phyloP scores from a whole-genome alignment of 495 filamentous ascomycete genomes.

The Podospora anserina region DNA sequence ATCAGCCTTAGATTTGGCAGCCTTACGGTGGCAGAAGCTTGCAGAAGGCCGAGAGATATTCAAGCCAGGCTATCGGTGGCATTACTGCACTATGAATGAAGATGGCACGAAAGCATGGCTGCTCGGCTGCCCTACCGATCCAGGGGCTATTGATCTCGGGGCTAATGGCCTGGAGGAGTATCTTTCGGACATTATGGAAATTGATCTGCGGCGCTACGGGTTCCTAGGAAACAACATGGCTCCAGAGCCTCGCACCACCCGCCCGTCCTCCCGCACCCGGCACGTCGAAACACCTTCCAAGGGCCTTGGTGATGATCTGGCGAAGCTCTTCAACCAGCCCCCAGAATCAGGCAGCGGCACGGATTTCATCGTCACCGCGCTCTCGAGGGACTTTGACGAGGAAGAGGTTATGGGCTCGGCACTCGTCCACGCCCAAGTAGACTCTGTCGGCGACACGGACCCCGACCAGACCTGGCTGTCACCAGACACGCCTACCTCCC shows the following conservation, averaged over 20 bases:
- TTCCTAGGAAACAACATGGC: conserved; percentile 75
- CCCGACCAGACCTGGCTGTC: conserved; percentile 58
- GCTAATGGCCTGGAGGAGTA: conserved; percentile 71
- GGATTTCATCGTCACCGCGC: conserved; percentile 82
- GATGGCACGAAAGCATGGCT: conserved; percentile 94
- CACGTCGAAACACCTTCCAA: conserved; percentile 49
- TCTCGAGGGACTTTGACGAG: conserved; percentile 61
- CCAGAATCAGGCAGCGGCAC: conserved; percentile 76
- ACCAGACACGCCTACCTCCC: conserved; percentile 62
- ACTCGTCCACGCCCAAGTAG: conserved; percentile 32
- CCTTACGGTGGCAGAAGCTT: conserved; percentile 86
- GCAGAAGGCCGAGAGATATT: conserved; percentile 93
- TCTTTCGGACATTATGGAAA: conserved; percentile 86
- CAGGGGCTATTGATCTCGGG: conserved; percentile 48
- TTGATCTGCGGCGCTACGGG: conserved; percentile 81
- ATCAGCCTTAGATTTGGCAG: conserved; percentile 78
- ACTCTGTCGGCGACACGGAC: conserved; percentile 30
- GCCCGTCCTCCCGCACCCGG: conserved; percentile 42
- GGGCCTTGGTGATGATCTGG: conserved; percentile 77
- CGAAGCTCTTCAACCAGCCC: conserved; percentile 75
- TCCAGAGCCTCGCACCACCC: conserved; percentile 55
- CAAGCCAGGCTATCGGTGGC: conserved; percentile 83
- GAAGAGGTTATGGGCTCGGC: conserved; percentile 55
- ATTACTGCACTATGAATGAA: conserved; percentile 92
- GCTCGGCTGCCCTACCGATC: conserved; percentile 81